Conservation (phyloP, 2,329 filamentous ascomycete genomes). For the Emericellopsis atlantica region DNA sequence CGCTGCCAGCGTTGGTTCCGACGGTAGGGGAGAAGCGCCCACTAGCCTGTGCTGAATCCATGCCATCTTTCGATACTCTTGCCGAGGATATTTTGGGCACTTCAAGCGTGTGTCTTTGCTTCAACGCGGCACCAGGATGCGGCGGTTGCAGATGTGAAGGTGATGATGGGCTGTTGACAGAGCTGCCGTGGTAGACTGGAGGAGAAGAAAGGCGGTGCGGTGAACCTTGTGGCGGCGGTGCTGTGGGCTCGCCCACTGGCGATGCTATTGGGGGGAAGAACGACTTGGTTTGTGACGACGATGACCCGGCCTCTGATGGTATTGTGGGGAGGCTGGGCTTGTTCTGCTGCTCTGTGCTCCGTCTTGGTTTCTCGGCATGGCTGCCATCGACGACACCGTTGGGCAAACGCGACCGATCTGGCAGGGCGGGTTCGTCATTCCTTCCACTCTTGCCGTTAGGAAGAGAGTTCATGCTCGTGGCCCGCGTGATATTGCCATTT, state of each 20-base stretch:
- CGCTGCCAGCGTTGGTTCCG: constrained; percentile 32
- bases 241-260: constrained; percentile 9
- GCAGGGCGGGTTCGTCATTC: constrained; percentile 15
- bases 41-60: constrained; percentile 53
- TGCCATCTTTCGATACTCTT: constrained; percentile 60
- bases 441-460: constrained; percentile 39
- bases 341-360: constrained; percentile 3
- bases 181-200: constrained; percentile 34
- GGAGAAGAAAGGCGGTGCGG: constrained; percentile 55
- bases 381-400: constrained; percentile 6
- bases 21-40: constrained; percentile 69
- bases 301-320: constrained; percentile 2
- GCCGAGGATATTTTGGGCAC: constrained; percentile 59
- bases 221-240: constrained; percentile 7
- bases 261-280: constrained; percentile 9
- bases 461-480: constrained; percentile 45
- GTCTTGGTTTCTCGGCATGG: constrained; percentile 1
- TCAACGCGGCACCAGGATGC: constrained; percentile 39
- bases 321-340: constrained; percentile 1
- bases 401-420: constrained; percentile 15
- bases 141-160: constrained; percentile 32
- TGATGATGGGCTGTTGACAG: constrained; percentile 29
- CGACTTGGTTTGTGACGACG: background rate
- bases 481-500: constrained; percentile 27
- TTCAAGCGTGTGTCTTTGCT: constrained; percentile 80